Evolutionary conservation across 2,329 filamentous ascomycete species (phyloP).

Genomic region (Penicillium sp.): DNA sequence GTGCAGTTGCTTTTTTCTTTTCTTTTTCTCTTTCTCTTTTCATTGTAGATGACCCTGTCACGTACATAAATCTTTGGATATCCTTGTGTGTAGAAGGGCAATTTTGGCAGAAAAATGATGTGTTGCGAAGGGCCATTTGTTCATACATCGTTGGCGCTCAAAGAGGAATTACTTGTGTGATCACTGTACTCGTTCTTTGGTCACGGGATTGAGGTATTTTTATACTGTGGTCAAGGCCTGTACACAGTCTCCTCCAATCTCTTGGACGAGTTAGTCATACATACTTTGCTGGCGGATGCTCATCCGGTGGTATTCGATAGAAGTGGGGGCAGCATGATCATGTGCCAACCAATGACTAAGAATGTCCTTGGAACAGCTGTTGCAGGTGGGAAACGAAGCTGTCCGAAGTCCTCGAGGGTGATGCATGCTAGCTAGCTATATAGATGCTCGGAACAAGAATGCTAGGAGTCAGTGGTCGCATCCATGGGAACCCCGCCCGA

Average conservation of each 20-base stretch:
- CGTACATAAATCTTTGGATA: not conserved
- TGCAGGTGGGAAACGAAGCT: not conserved
- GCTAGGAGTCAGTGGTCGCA: not conserved
- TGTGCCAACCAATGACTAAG: not conserved
- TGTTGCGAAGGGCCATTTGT: not conserved
- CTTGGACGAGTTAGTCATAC: not conserved
- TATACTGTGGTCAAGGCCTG: not conserved
- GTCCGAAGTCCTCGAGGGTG: not conserved
- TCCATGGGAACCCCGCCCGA: not conserved
- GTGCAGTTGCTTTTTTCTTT: not conserved
- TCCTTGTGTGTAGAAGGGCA: not conserved
- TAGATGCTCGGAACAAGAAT: not conserved
- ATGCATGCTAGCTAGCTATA: not conserved
- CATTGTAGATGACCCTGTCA: not conserved
- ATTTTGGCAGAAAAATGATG: not conserved
- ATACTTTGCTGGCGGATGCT: not conserved
- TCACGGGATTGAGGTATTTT: not conserved
- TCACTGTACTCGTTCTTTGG: not conserved
- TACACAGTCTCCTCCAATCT: too few relatives aligned
- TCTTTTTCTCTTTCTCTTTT: not conserved
- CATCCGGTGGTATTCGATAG: not conserved
- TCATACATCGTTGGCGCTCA: not conserved
- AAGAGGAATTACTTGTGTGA: not conserved
- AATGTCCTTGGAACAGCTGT: not conserved
- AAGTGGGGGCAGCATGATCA: not conserved